Percentiles rank a stretch among this genome's conserved stretches.
phyloP scores from a whole-genome alignment of 495 filamentous ascomycete genomes.

The Usnea hakonensis region DNA sequence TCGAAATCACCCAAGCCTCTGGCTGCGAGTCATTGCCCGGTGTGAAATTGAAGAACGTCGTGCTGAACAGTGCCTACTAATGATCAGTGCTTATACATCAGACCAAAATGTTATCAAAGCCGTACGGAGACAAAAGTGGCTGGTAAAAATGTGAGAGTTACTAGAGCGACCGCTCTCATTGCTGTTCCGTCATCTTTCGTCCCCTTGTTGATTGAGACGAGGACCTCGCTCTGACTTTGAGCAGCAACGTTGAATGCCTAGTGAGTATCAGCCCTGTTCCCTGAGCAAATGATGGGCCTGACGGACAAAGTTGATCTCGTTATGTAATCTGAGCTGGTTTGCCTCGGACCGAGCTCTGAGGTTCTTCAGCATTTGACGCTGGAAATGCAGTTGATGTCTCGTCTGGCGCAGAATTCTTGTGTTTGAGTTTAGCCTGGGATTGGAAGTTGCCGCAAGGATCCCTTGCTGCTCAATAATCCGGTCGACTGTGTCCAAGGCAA shows the following conservation, averaged over 20 bases:
- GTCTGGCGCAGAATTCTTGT: neutral
- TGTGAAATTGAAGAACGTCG: slow-evolving; percentile 7
- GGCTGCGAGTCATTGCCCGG: neutral
- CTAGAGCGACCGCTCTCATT: slow-evolving; percentile 30
- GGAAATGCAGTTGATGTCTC: neutral
- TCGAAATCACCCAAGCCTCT: neutral
- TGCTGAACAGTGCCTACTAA: slow-evolving; percentile 10
- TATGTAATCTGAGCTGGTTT: neutral
- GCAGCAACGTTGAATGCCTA: neutral
- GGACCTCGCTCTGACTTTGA: slow-evolving; percentile 14
- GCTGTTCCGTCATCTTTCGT: slow-evolving; percentile 26
- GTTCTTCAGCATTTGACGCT: neutral
- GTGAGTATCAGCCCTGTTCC: neutral
- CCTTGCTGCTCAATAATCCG: slow-evolving; percentile 24
- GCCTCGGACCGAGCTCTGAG: neutral
- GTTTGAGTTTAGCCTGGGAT: neutral
- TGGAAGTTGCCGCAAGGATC: neutral
- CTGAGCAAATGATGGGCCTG: too few relatives aligned
- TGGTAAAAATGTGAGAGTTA: slow-evolving; percentile 31
- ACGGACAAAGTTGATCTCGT: neutral
- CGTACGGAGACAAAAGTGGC: slow-evolving; percentile 27
- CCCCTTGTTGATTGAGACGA: slow-evolving; percentile 21
- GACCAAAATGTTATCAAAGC: neutral
- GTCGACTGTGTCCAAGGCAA: slow-evolving; percentile 23
- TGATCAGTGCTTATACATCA: neutral